Evolutionary conservation across 2,329 filamentous ascomycete species (phyloP), one percentile per base, ranked within the genome.

Genomic region (Botrytis byssoidea): DNA sequence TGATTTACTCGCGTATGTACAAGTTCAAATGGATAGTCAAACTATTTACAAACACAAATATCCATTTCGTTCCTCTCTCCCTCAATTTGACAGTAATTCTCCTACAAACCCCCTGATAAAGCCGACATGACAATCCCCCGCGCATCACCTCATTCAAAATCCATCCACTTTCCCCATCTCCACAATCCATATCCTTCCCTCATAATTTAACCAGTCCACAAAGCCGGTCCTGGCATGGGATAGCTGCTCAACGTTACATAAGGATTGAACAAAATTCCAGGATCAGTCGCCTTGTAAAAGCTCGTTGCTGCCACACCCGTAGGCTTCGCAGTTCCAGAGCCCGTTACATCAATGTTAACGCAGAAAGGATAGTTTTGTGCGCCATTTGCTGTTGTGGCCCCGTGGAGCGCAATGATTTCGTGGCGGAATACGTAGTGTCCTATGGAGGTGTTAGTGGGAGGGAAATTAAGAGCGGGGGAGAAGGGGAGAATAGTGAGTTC

Each of bases 341-440:
- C 85, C 29, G 79, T 82, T 55, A 88, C 82, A 74, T 84, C 80
- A 48, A 87, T 79, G 78, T 86, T 86, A 70, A 86, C 77, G 77
- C 86, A 88, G 79, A 85, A 35, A 82, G 85, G 78, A 85, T 88
- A 77, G 82, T 83, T 81, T 86, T 86, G 74, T 82, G 81, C n/a
- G 83, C 87, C 72, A 85, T 84, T 60, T 84, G 83, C 22, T 1
- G 72, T 70, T 20, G 42, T 61, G 10, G 75, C 76, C 10, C 72
- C 72, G 51, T 80, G 78, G 0, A 75, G 64, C 1, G 79, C 79
- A 16, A 80, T 78, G 29, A 82, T 88, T 61, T 89, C 87, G 77
- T 88, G 86, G 3, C 87, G 83, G 46, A 89, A 78, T 46, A 89
- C 85, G 75, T 88, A 89, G 75, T 85, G 83, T 2, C 86, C 87